phyloP scores from a whole-genome alignment of 2,329 filamentous ascomycete species.

The Cryphonectria naterciae region DNA sequence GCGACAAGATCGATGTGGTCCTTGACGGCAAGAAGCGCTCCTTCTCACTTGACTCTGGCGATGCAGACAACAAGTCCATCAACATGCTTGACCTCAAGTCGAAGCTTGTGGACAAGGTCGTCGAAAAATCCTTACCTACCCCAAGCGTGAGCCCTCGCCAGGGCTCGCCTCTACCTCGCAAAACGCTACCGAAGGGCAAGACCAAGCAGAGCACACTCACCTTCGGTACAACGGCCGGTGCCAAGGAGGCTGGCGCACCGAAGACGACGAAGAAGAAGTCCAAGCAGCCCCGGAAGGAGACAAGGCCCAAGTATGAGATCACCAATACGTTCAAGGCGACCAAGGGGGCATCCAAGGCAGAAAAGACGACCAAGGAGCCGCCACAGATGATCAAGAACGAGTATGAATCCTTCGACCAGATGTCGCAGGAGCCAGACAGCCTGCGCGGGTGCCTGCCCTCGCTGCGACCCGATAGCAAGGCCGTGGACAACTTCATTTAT shows the following conservation, averaged over 20 bases:
- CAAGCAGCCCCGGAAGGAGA: constrained; percentile 34
- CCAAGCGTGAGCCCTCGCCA: constrained; percentile 60
- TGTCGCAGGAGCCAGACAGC: constrained; percentile 30
- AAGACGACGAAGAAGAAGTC: constrained; percentile 37
- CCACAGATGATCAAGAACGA: constrained; percentile 33
- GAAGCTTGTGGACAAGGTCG: constrained; percentile 47
- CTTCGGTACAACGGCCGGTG: constrained; percentile 41
- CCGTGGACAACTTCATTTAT: constrained; percentile 29
- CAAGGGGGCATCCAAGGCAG: constrained; percentile 39
- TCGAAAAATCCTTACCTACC: constrained; percentile 57
- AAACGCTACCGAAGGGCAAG: constrained; percentile 42
- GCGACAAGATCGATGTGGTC: constrained; percentile 47
- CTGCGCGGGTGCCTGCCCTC: constrained; percentile 31
- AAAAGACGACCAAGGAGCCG: constrained; percentile 31
- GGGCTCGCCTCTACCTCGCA: constrained; percentile 45
- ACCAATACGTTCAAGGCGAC: constrained; percentile 50
- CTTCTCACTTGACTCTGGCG: constrained; percentile 30
- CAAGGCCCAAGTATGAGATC: constrained; percentile 44
- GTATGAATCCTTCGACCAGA: constrained; percentile 33
- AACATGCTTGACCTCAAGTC: constrained; percentile 38
- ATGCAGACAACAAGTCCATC: constrained; percentile 13
- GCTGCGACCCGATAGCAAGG: constrained; percentile 34
- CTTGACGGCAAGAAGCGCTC: constrained; percentile 40
- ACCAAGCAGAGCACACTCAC: constrained; percentile 57
- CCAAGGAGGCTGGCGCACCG: constrained; percentile 36